Evolutionary conservation across 495 filamentous ascomycete species (phyloP).

Genomic region (Opeltia flavorubescens): DNA sequence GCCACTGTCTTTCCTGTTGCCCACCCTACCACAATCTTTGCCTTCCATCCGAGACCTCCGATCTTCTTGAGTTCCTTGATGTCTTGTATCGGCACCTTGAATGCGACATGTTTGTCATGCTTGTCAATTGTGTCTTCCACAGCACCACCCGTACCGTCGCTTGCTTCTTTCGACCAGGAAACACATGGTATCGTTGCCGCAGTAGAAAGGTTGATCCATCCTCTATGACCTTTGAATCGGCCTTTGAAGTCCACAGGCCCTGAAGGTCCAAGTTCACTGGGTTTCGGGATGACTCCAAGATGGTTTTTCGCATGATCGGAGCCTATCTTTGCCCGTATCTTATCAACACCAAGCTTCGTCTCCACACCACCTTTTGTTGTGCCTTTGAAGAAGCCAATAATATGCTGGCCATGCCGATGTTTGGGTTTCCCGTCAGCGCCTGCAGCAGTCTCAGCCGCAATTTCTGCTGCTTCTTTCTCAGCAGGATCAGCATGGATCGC

Average conservation of each 20-base stretch:
- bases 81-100: slow-evolving; percentile 40
- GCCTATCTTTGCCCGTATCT: slow-evolving; percentile 50
- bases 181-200: slow-evolving; percentile 43
- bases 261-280: slow-evolving; percentile 25
- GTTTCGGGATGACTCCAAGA: slow-evolving; percentile 50
- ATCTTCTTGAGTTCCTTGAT: slow-evolving; percentile 64
- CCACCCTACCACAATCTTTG: slow-evolving; percentile 75
- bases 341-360: slow-evolving; percentile 55
- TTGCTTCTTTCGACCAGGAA: slow-evolving; percentile 38
- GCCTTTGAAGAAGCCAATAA: slow-evolving; percentile 55
- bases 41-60: slow-evolving; percentile 80
- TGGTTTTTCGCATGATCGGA: slow-evolving; percentile 53
- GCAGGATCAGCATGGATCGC: slow-evolving; percentile 20
- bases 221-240: slow-evolving; percentile 56
- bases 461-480: slow-evolving; percentile 21
- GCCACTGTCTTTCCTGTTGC: slow-evolving; percentile 59
- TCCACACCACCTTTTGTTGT: slow-evolving; percentile 53
- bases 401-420: slow-evolving; percentile 32
- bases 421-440: slow-evolving; percentile 21
- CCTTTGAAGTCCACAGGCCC: slow-evolving; percentile 68
- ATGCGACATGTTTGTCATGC: slow-evolving; percentile 12
- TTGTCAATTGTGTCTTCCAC: slow-evolving; percentile 4
- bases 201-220: slow-evolving; percentile 54
- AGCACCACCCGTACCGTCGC: slow-evolving; percentile 23
- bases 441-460: slow-evolving; percentile 20